phyloP scores from a whole-genome alignment of 2,329 filamentous ascomycete species.

The Geosmithia flava region DNA sequence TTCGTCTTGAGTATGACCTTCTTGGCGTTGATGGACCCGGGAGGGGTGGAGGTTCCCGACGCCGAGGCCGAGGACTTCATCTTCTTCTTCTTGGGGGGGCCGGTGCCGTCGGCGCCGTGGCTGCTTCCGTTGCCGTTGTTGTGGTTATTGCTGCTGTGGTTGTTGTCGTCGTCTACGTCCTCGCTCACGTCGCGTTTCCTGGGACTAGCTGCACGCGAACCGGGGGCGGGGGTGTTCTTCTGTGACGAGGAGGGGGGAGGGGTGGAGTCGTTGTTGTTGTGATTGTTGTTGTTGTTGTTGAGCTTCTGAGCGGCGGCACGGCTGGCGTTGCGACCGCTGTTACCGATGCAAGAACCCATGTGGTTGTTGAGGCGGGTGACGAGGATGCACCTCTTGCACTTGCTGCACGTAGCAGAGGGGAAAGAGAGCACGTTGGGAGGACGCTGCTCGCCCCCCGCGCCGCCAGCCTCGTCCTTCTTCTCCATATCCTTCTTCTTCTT shows the following conservation, averaged over 20 bases:
- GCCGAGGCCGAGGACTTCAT: constrained; percentile 44
- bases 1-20: constrained; percentile 46
- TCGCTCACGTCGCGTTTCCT: constrained; percentile 45
- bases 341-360: constrained; percentile 57
- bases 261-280: constrained; percentile 38
- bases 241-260: constrained; percentile 51
- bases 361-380: constrained; percentile 55
- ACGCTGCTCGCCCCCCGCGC: constrained; percentile 38
- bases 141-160: constrained; percentile 34
- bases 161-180: constrained; percentile 40
- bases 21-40: constrained; percentile 23
- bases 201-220: constrained; percentile 40
- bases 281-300: constrained; percentile 36
- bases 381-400: constrained; percentile 53
- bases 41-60: constrained; percentile 7
- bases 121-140: constrained; percentile 44
- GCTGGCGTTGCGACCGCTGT: constrained; percentile 50
- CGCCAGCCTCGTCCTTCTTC: constrained; percentile 38
- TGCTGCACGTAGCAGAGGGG: constrained; percentile 54
- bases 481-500: constrained; percentile 73
- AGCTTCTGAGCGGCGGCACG: constrained; percentile 51
- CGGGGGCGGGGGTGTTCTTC: constrained; percentile 46
- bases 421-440: constrained; percentile 51
- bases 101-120: constrained; percentile 32
- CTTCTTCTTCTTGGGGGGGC: constrained; percentile 29